These are phyloP conservation scores for Leishmania turanica DNA, from an alignment of 208 protist genomes.

Conservation along the genomic window DNA sequence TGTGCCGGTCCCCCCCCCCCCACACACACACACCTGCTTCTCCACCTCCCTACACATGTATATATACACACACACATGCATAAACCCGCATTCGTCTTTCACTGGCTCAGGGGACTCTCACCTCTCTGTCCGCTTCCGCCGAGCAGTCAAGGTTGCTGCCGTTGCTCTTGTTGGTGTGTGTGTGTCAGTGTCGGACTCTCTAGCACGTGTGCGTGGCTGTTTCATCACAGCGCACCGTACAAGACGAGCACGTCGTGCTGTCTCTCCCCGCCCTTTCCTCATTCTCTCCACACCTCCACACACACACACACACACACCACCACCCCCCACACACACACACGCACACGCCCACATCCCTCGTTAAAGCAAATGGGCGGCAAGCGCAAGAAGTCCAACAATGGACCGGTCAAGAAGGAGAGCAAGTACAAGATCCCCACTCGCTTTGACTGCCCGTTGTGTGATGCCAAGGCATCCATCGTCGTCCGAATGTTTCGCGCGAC, in stretches of 20 bases:
- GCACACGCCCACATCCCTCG: not conserved
- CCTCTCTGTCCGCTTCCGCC: not conserved
- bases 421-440: constrained; percentile 91
- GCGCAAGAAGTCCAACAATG: constrained; percentile 72
- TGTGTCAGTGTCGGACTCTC: not conserved
- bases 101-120: not conserved
- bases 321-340: too few species aligned
- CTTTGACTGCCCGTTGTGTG: constrained; percentile 91
- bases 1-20: not conserved
- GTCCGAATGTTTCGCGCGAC: constrained; percentile 64
- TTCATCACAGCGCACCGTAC: not conserved
- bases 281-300: not conserved
- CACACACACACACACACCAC: not conserved
- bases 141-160: not conserved
- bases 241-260: not conserved
- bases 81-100: not conserved
- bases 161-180: not conserved
- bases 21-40: not conserved
- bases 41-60: not conserved
- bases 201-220: not conserved
- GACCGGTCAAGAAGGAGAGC: constrained; percentile 90
- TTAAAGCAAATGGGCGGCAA: constrained; percentile 75
- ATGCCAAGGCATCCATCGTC: constrained; percentile 78
- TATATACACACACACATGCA: not conserved
- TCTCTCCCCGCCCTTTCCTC: not conserved